Evolutionary conservation across 805 yeast species (phyloP).

Genomic region (Candida sphagnicola): DNA sequence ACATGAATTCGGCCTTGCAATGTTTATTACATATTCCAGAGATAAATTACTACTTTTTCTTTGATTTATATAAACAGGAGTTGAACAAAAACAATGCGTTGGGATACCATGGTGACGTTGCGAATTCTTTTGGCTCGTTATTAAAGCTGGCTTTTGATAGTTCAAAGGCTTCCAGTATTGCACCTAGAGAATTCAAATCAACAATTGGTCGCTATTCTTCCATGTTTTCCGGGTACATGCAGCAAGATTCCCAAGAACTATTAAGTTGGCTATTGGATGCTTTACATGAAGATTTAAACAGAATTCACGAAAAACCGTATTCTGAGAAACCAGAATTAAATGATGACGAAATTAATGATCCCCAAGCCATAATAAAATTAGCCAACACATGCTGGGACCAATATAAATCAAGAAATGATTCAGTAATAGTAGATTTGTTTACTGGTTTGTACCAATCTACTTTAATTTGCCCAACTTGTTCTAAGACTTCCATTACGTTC

Average conservation of each 20-base stretch:
- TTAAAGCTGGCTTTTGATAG: conserved; percentile 54
- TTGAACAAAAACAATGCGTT: conserved; percentile 76
- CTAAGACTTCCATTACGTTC: conserved; percentile 77
- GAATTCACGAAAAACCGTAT: conserved; percentile 78
- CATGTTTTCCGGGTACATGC: conserved; percentile 75
- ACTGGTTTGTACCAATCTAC: conserved; percentile 91
- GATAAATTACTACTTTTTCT: conserved; percentile 68
- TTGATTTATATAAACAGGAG: conserved; percentile 57
- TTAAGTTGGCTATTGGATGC: conserved; percentile 84
- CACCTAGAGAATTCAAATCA: conserved; percentile 76
- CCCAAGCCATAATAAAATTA: conserved; percentile 49
- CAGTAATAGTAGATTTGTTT: conserved; percentile 79
- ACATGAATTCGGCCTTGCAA: conserved; percentile 92
- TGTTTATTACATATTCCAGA: conserved; percentile 87
- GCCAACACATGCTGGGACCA: conserved; percentile 79
- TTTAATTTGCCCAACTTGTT: conserved; percentile 80
- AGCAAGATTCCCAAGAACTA: conserved; percentile 94
- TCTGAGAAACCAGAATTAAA: conserved; percentile 82
- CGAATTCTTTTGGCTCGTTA: conserved; percentile 66
- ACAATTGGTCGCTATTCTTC: conserved; percentile 76
- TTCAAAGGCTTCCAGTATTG: conserved; percentile 14
- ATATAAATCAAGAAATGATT: conserved; percentile 77
- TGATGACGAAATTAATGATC: conserved; percentile 56
- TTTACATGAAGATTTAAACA: conserved; percentile 86
- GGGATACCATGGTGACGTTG: conserved; percentile 81